Conservation (phyloP, 768 basidiomycete genomes). For the Calocybe cyanea region DNA sequence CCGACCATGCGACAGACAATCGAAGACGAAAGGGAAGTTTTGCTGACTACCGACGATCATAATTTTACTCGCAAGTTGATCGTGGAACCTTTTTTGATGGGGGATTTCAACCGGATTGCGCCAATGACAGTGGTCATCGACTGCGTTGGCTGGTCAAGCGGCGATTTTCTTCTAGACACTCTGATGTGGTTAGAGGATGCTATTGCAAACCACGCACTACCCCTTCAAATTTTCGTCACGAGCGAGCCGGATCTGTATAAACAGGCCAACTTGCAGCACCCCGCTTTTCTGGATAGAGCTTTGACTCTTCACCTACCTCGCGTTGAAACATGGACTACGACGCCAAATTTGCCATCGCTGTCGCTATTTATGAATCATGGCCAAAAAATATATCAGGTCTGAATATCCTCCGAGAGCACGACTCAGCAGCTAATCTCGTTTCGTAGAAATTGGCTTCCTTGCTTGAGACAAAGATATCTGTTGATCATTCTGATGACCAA, state of each 20-base stretch:
- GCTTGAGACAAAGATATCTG: constrained; percentile 14
- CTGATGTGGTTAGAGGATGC: constrained; percentile 15
- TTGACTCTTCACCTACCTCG: constrained; percentile 16
- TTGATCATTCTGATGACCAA: constrained; percentile 10
- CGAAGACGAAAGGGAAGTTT: constrained; percentile 14
- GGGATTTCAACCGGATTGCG: constrained; percentile 12
- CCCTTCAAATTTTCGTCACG: constrained; percentile 14
- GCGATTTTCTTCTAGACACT: constrained; percentile 8
- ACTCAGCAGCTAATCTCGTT: background rate
- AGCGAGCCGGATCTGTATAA: constrained; percentile 16
- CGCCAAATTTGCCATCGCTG: constrained; percentile 8
- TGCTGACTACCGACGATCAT: constrained; percentile 11
- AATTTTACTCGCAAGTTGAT: constrained; percentile 13
- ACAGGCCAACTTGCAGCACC: constrained; percentile 12
- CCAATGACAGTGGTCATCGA: constrained; percentile 15
- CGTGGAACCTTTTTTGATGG: constrained; percentile 13
- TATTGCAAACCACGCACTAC: constrained; percentile 13
- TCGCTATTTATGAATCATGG: constrained; percentile 11
- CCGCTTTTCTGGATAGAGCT: constrained; percentile 12
- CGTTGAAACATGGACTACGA: constrained; percentile 11
- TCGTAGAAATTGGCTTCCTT: constrained; percentile 12
- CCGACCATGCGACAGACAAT: constrained; percentile 16
- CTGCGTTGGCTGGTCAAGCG: constrained; percentile 13
- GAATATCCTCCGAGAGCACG: background rate
- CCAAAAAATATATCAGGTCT: constrained; percentile 14